phyloP scores from a whole-genome alignment of 257 asterid genomes.

The Catharanthus roseus region DNA sequence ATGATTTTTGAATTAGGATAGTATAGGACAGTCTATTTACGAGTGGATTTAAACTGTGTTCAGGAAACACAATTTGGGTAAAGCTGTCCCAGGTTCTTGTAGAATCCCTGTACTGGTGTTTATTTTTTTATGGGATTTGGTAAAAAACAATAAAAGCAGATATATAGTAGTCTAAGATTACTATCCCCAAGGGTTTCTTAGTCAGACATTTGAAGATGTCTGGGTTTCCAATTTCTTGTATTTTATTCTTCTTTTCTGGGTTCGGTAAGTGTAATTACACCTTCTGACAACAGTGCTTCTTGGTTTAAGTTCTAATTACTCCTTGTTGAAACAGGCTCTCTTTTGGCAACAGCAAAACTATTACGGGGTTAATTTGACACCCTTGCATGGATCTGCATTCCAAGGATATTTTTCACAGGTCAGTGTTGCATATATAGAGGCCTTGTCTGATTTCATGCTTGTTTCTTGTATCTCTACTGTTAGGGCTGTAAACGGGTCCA shows the following conservation, averaged over 20 bases:
- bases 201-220: neutral
- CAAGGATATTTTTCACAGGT: conserved; percentile 99
- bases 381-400: conserved; percentile 86
- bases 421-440: conserved; percentile 6
- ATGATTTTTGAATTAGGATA: neutral
- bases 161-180: neutral
- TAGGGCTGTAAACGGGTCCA: no score
- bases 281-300: neutral
- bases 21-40: neutral
- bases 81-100: neutral
- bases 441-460: neutral
- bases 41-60: neutral
- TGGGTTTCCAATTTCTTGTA: neutral
- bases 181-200: neutral
- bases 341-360: conserved; percentile 99
- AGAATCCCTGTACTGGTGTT: neutral
- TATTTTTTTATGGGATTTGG: neutral
- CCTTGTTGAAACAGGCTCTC: conserved; percentile 60
- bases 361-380: conserved; percentile 85
- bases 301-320: conserved; percentile 18
- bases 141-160: no score
- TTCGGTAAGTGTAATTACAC: neutral
- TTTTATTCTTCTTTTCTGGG: neutral
- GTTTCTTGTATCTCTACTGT: neutral
- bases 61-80: neutral